Base-by-base conservation (phyloP, 164 flowering plant species). In the Dillenia turbinata region DNA sequence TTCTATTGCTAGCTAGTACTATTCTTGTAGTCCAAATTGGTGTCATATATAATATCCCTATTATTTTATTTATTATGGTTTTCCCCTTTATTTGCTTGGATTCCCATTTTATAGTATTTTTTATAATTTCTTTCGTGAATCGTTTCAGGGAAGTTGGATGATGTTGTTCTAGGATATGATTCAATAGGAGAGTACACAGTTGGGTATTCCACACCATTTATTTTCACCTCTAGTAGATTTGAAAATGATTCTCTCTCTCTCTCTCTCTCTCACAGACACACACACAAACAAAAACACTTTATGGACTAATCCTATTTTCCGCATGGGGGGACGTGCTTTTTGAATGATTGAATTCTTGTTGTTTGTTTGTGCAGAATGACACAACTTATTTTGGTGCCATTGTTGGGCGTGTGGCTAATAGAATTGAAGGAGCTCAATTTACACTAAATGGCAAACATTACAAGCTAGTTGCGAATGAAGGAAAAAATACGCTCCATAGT, bases 111-210 rank as follows among this genome's bases (percentile, higher is more conserved):
- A 19, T 19, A 1, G 22, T 19, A 19, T 19, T 19, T 19, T 16
- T 17, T 43, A 8, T 56, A 1, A 45, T 43, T 9, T 52, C 52
- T 12, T 15, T 51, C 62, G 52, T 67, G 48, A 19, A 19, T 19
- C 1, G 22, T 19, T 19, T 19, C 82, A 88, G 96, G 96, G n/a
- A 83, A 83, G 44, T 64, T 81, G 59, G 85, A 65, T 22, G 98
- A 92, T 69, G 70, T 92, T 65, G 93, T 79, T 71, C 97, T 90
- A 66, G 97, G 96, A 2, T 88, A 64, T 69, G 84, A 88, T 54
- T 55, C 85, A 0, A 12, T 78, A 24, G 47, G 81, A 63, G 79
- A 60, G 9, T 90, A 84, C 75, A 75, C 44, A 88, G 98, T 92
- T 26, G 48, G 68, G 24, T 54, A 52, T 40, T 15, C 40, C 16